phyloP scores from a whole-genome alignment of 164 flowering plant species.

The Cinnamomum micranthum region DNA sequence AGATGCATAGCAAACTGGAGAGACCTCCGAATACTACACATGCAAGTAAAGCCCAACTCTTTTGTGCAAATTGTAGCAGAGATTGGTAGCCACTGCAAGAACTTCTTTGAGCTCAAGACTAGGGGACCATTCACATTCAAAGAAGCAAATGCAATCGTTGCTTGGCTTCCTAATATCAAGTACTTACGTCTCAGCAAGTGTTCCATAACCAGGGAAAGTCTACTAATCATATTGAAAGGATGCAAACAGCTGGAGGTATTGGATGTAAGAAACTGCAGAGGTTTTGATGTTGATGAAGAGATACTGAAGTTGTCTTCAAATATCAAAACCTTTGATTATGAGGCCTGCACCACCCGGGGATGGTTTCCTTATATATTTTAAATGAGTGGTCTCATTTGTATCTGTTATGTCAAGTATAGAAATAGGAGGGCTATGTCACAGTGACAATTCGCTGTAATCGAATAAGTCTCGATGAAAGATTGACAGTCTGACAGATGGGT shows the following conservation, averaged over 20 bases:
- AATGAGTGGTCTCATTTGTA: not conserved
- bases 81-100: slow-evolving; percentile 7
- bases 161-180: slow-evolving; percentile 3
- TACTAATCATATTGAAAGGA: slow-evolving; percentile 14
- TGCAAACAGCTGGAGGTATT: slow-evolving; percentile 12
- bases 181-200: slow-evolving; percentile 2
- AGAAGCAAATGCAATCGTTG: too few relatives aligned
- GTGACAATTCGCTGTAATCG: too few relatives aligned
- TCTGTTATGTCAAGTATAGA: too few relatives aligned
- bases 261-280: slow-evolving; percentile 1
- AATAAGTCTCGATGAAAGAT: too few relatives aligned
- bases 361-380: not conserved
- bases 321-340: slow-evolving; percentile 3
- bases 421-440: too few relatives aligned
- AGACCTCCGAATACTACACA: not conserved
- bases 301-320: slow-evolving; percentile 7
- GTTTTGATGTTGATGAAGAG: slow-evolving; percentile 13
- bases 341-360: not conserved
- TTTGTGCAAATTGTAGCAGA: not conserved
- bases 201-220: not conserved
- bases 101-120: slow-evolving; percentile 7
- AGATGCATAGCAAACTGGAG: slow-evolving; percentile 1
- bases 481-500: too few relatives aligned
- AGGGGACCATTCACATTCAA: not conserved
- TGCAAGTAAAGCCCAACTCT: not conserved